phyloP scores from a whole-genome alignment of 257 asterid species.

The Salvia miltiorrhiza region DNA sequence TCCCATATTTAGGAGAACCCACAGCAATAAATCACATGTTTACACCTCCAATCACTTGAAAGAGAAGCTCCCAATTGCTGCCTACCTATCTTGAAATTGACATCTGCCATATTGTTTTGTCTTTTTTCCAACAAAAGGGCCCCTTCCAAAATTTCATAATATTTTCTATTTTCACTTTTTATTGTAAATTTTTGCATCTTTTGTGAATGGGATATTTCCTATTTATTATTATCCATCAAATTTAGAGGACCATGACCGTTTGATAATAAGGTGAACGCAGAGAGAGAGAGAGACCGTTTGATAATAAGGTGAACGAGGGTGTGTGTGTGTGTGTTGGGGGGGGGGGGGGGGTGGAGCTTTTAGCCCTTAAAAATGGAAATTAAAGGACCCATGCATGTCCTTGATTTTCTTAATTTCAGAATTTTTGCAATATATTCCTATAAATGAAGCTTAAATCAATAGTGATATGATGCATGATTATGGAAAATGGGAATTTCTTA shows the following conservation, averaged over 20 bases:
- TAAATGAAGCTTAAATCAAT: neutral
- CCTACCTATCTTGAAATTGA: conserved; percentile 46
- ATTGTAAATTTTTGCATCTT: neutral
- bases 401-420: conserved; percentile 3
- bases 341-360: neutral
- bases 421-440: neutral
- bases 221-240: neutral
- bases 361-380: neutral
- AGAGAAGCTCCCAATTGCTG: conserved; percentile 43
- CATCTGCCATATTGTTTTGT: conserved; percentile 46
- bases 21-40: conserved; percentile 52
- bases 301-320: too few relatives aligned
- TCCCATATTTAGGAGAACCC: conserved; percentile 44
- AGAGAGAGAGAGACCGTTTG: neutral
- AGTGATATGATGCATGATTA: neutral
- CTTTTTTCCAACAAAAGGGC: conserved; percentile 25
- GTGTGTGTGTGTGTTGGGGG: too few relatives aligned
- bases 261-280: neutral
- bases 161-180: neutral
- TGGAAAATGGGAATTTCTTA: neutral
- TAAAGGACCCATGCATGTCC: conserved; percentile 2
- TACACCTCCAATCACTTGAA: conserved; percentile 36
- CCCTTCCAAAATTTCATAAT: conserved; percentile 6
- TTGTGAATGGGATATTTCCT: neutral
- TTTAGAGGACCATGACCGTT: too few relatives aligned